Percentiles rank a stretch among this genome's conserved stretches.
Conservation (phyloP, 1,139 yeast species). For the Taiozyma onychis region DNA sequence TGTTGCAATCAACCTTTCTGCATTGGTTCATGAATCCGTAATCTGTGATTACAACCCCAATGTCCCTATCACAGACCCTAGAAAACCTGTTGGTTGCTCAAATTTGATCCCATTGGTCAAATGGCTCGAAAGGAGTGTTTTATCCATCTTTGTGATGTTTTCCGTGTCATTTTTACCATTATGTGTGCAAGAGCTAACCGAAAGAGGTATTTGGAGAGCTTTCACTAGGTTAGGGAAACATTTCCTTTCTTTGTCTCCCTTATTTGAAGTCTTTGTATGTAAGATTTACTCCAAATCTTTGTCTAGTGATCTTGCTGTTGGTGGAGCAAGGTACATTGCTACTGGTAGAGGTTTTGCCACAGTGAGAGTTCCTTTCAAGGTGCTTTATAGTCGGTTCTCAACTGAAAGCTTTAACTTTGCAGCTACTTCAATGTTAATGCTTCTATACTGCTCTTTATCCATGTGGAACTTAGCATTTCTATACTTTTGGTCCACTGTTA, state of each 20-base stretch:
- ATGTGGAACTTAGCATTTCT: conserved; percentile 70
- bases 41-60: conserved; percentile 57
- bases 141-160: conserved; percentile 69
- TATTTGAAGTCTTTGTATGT: conserved; percentile 71
- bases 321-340: conserved; percentile 75
- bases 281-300: conserved; percentile 65
- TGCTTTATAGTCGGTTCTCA: conserved; percentile 64
- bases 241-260: conserved; percentile 57
- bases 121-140: conserved; percentile 71
- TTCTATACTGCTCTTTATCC: conserved; percentile 60
- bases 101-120: conserved; percentile 60
- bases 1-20: conserved; percentile 59
- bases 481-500: conserved; percentile 70
- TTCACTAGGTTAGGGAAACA: conserved; percentile 60
- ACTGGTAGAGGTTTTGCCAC: conserved; percentile 77
- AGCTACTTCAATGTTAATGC: conserved; percentile 54
- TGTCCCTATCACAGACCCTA: conserved; percentile 53
- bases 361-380: conserved; percentile 65
- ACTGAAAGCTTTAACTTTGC: conserved; percentile 70
- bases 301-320: conserved; percentile 61
- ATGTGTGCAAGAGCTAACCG: conserved; percentile 65
- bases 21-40: conserved; percentile 62
- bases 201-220: conserved; percentile 69
- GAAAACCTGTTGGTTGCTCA: conserved; percentile 62
- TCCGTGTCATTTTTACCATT: conserved; percentile 68